A percentile compares a stretch with the other conserved stretches of the same genome.
Evolutionary conservation across 441 rosid species (phyloP).

Genomic region (Populus tomentosa): DNA sequence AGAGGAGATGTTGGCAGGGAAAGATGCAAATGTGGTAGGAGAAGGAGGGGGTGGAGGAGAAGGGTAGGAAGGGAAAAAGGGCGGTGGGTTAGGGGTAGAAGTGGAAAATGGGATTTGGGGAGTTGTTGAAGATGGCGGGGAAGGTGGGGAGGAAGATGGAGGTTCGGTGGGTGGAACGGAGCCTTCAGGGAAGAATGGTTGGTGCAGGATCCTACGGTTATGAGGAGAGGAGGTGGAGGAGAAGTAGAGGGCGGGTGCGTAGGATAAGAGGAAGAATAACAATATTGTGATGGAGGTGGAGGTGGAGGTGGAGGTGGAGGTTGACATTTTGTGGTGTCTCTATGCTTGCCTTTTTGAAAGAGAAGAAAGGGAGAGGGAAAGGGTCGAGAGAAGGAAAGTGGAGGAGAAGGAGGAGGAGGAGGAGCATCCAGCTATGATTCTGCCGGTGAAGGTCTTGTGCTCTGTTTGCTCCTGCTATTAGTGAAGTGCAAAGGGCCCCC

Average conservation of each 20-base stretch:
- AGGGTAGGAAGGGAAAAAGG: constrained; percentile 62
- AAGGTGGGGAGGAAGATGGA: constrained; percentile 25
- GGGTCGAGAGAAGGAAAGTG: too few relatives aligned
- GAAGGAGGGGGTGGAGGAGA: constrained; percentile 70
- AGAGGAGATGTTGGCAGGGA: constrained; percentile 93
- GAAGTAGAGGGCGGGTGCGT: background rate
- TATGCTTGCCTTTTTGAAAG: constrained; percentile 4
- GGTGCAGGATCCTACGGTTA: constrained; percentile 68
- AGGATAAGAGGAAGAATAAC: constrained; percentile 14
- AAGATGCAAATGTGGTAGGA: constrained; percentile 66
- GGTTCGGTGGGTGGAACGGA: constrained; percentile 42
- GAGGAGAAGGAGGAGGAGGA: background rate
- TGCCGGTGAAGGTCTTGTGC: constrained; percentile 24
- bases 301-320: constrained; percentile 17
- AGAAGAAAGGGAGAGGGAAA: background rate
- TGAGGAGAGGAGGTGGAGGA: constrained; percentile 2
- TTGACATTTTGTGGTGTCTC: constrained; percentile 41
- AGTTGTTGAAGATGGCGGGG: constrained; percentile 23
- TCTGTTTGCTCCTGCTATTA: background rate
- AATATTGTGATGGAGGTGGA: constrained; percentile 2
- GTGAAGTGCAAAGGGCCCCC: background rate
- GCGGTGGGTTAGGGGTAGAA: constrained; percentile 45
- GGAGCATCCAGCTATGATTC: constrained; percentile 71
- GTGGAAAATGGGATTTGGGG: constrained; percentile 56
- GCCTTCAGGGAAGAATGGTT: constrained; percentile 41